Evolutionary conservation across 192 early-diverging fungal species (phyloP), one percentile per base, ranked within the genome.

Genomic region (Coemansia sp.): DNA sequence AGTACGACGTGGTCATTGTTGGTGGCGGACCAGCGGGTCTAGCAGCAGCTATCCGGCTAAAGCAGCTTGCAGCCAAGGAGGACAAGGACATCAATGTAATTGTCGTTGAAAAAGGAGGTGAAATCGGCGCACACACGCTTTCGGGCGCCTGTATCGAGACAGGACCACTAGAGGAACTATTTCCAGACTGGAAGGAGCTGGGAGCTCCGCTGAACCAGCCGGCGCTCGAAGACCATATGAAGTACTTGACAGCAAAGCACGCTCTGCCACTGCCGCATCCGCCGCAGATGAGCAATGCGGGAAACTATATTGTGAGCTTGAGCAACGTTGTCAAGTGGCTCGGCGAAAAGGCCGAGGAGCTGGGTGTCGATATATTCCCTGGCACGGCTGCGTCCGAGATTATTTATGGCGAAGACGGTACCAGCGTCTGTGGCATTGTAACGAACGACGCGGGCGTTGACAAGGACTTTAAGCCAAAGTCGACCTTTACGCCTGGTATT

Each of bases 161-260:
- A 4, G 87, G 90, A 3, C 93, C 97, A 7, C 76, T 99, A 61
- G 86, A 97, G 69, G 97, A 99, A 83, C 82, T 99, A 69, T 95
- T 99, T 40, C 97, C 97, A 28, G 92, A 98, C 72, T 99, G 96
- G 96, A 96, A 94, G 80, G 95, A 96, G 61, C 92, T 88, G 73
- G 94, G 93, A 6, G 96, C 97, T 2, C 97, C 97, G 17, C 82
- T 99, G 40, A 90, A 94, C 78, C 90, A 90, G 64, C 95, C 93
- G 5, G 97, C 90, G 4, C 73, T 86, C 4, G 82, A 90, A 35
- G 97, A 99, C 80, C 79, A 89, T 0, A 95, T 99, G 92, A 84
- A 86, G 68, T 89, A 92, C 35, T 78, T 99, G 68, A 98, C 96
- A 3, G 74, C 86, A 62, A 90, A 86, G 39, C 61, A 85, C 21